A percentile compares a stretch with the other conserved stretches of the same genome.
These are phyloP conservation scores for Flaveria trinervia DNA, from an alignment of 129 eudicot genomes.

Conservation along the genomic window DNA sequence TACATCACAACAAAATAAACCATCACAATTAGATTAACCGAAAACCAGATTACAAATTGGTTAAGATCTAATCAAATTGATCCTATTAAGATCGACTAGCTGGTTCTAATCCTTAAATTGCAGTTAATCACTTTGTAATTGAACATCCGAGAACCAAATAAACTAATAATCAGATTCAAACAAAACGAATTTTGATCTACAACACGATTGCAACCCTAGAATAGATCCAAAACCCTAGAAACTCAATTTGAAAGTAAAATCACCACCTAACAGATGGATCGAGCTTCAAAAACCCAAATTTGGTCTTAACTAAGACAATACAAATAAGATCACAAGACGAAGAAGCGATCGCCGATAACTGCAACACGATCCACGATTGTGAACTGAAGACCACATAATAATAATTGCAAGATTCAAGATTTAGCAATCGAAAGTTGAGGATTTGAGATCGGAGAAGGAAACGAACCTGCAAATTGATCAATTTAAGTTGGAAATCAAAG, in stretches of 20 bases:
- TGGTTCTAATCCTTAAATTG: background rate
- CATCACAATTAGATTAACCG: background rate
- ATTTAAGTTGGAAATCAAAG: slow-evolving; percentile 13
- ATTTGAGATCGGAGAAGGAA: slow-evolving; percentile 2
- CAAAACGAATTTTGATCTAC: background rate
- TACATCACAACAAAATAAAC: slow-evolving; percentile 25
- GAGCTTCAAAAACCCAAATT: slow-evolving; percentile 13
- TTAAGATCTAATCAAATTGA: slow-evolving; percentile 12
- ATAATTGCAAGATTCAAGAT: background rate
- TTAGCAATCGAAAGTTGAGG: slow-evolving; percentile 5
- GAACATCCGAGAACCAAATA: slow-evolving; percentile 13
- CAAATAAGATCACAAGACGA: slow-evolving; percentile 7
- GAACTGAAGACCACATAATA: slow-evolving; percentile 16
- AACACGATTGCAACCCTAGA: background rate
- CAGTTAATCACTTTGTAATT: background rate
- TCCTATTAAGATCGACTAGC: background rate
- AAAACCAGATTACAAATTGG: background rate
- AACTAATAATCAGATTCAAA: background rate
- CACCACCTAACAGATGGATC: slow-evolving; percentile 16
- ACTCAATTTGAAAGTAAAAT: background rate
- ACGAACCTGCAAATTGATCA: slow-evolving; percentile 30
- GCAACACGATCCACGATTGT: slow-evolving; percentile 20
- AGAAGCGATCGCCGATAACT: background rate
- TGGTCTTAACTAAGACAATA: background rate
- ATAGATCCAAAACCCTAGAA: background rate